phyloP scores from a whole-genome alignment of 2,329 filamentous ascomycete species.

The Pleoardoris graminearum region DNA sequence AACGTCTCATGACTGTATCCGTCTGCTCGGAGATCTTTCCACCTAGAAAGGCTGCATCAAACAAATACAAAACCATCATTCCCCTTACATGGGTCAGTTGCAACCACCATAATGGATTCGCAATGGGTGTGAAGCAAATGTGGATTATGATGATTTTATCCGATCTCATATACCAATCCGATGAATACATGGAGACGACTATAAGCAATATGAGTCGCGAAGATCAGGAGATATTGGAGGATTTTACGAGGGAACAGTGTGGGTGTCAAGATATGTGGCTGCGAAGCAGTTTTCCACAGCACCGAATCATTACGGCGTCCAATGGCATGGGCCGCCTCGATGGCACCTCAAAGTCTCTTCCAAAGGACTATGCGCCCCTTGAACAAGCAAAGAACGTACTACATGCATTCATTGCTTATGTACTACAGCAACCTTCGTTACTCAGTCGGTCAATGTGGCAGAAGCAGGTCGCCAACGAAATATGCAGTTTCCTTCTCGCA shows the following conservation, averaged over 20 bases:
- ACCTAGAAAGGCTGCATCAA: background rate
- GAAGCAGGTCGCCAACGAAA: background rate
- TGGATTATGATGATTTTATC: background rate
- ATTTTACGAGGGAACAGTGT: background rate
- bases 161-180: background rate
- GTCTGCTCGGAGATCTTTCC: background rate
- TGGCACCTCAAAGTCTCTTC: background rate
- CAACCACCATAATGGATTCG: slow-evolving; percentile 13
- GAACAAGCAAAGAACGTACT: background rate
- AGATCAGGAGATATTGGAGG: background rate
- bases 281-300: background rate
- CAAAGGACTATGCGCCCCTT: background rate
- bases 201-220: background rate
- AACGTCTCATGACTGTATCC: background rate
- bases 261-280: background rate
- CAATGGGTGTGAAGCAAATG: background rate
- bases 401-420: background rate
- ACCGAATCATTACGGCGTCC: background rate
- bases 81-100: slow-evolving; percentile 28
- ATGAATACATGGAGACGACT: background rate
- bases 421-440: background rate
- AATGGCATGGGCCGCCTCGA: background rate
- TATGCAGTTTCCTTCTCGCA: background rate
- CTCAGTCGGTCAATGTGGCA: background rate
- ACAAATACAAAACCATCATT: slow-evolving; percentile 32